Conservation (phyloP, 2,329 filamentous ascomycete species). For the Xylariaceae sp. region DNA sequence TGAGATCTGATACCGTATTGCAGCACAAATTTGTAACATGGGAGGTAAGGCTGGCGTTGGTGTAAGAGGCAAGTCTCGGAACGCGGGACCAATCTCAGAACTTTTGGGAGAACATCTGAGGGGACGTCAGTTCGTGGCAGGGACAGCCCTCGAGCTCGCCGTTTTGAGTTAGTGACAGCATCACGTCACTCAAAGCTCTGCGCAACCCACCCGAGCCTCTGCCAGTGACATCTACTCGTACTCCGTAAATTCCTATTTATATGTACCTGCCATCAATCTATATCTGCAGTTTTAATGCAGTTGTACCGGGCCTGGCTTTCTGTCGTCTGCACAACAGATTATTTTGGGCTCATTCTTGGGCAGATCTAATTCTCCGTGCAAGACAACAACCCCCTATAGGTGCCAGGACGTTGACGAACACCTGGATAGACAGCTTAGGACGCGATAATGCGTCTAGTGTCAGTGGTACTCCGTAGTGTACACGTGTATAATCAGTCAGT, state of each 20-base stretch:
- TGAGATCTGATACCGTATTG: not conserved
- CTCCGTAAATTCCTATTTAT: not conserved
- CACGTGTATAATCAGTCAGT: no score
- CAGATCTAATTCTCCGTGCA: no score
- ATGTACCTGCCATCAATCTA: not conserved
- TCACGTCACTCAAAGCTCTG: not conserved
- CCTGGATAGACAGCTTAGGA: no score
- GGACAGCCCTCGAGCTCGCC: not conserved
- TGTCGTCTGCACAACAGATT: no score
- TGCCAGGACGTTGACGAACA: no score
- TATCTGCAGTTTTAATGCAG: no score
- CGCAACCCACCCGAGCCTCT: not conserved
- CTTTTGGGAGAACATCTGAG: no score
- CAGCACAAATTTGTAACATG: not conserved
- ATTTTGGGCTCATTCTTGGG: no score
- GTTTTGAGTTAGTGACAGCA: not conserved
- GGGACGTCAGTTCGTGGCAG: not conserved
- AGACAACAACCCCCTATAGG: no score
- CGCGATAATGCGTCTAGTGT: no score
- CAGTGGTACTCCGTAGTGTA: no score
- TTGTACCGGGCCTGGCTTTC: no score
- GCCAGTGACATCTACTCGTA: not conserved
- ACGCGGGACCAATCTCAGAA: not conserved
- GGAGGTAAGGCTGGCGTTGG: not conserved
- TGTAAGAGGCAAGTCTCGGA: not conserved